Base-by-base conservation (phyloP, 208 protist genomes). In the Leishmania gerbilli region DNA sequence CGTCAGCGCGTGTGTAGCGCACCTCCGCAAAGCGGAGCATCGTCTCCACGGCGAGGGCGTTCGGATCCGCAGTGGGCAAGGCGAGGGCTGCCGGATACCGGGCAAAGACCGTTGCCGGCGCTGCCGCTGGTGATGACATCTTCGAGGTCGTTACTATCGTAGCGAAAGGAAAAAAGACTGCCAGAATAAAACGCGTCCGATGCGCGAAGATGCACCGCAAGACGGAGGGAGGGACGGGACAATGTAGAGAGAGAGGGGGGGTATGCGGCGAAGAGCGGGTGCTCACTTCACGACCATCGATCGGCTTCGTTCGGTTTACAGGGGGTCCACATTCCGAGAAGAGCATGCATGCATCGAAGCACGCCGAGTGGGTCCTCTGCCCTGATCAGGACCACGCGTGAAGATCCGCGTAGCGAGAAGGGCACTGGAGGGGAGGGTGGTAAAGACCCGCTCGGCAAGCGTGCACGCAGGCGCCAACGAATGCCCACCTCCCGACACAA, bases 61-160 rank as follows among this genome's bases (percentile, higher is more conserved):
- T 79, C 27, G 95, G 95, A 84, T 96, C 93, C 27, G 84, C 88
- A 5, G 89, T 91, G 27, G 93, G 95, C 49, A 96, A 84, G 27
- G 85, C 65, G n/a, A 97, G 82, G 8, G 86, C 82, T 24, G 74
- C 86, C 0, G 84, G 84, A 74, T 80, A 88, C 65, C 84, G 79
- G 11, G 80, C 67, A 19, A 90, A 64, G 4, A 90, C 67, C 5
- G 79, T 72, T 5, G 84, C 49, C 17, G 81, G 62, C 9, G 72
- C n/a, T 1, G 55, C 56, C 37, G 51, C 53, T 17, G 56, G 31
- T 9, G 74, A 7, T 24, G 74, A 9, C 74, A 65, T 65, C 17
- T 9, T 47, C 3, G 49, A 77, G 49, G 49, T 34, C 53, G n/a
- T 34, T 19, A 9, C 56, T 37, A 51, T 34, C 1, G 55, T 6